Conservation (phyloP, 768 basidiomycete genomes). For the Boletus sp. region DNA sequence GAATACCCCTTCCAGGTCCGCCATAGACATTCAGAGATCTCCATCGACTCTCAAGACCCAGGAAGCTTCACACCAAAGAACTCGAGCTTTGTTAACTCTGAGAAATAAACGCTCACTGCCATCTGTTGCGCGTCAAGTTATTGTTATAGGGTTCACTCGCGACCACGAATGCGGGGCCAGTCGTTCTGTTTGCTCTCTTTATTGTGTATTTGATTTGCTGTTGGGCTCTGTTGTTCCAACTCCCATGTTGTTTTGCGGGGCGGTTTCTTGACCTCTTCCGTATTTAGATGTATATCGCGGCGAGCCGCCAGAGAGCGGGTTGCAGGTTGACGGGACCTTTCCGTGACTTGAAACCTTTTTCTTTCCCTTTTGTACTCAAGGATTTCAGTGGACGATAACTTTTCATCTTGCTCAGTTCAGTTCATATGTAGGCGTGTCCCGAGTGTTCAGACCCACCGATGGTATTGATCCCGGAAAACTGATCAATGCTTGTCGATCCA, state of each 20-base stretch:
- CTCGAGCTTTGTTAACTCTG: slow-evolving; percentile 27
- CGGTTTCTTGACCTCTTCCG: not conserved
- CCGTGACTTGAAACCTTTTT: not conserved
- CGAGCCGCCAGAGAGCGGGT: not conserved
- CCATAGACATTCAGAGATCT: slow-evolving; percentile 30
- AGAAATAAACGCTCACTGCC: slow-evolving; percentile 17
- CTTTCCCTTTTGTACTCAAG: slow-evolving; percentile 1
- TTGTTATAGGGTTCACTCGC: slow-evolving; percentile 8
- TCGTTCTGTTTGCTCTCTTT: slow-evolving; percentile 20
- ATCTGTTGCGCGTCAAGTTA: not conserved
- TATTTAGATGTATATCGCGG: slow-evolving; percentile 9
- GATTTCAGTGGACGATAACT: not conserved
- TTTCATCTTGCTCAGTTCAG: not conserved
- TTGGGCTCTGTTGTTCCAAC: slow-evolving; percentile 1
- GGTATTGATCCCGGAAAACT: not conserved
- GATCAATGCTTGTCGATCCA: not conserved
- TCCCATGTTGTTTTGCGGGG: not conserved
- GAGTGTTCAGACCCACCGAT: not conserved
- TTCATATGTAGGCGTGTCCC: not conserved
- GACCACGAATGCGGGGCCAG: slow-evolving; percentile 13
- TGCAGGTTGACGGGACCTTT: not conserved
- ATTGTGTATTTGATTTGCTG: slow-evolving; percentile 25
- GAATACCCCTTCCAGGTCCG: slow-evolving; percentile 33
- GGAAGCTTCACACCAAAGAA: slow-evolving; percentile 22
- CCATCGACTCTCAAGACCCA: slow-evolving; percentile 32